These are phyloP conservation scores for Takakia lepidozioides DNA, from an alignment of 225 moss, liverwort and hornwort species.

Conservation along the genomic window DNA sequence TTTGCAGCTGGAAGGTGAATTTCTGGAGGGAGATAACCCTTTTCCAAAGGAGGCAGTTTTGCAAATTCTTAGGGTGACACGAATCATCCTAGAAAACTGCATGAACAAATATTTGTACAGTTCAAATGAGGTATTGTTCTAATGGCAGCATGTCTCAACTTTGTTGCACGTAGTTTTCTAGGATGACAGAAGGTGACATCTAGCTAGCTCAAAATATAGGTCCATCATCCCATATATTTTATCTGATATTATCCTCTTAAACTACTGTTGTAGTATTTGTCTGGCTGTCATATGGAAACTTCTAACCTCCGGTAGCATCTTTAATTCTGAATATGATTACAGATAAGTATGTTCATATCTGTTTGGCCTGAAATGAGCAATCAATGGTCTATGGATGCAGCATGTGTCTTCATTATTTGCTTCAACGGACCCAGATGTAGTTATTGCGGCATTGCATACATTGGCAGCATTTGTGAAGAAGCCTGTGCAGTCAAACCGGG, in stretches of 20 bases:
- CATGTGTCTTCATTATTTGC: constrained; percentile 90
- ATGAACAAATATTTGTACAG: constrained; percentile 81
- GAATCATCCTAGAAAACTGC: constrained; percentile 91
- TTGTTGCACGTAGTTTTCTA: too few species aligned
- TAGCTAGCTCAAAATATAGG: too few species aligned
- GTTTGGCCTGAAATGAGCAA: too few species aligned
- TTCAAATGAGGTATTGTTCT: constrained; percentile 70
- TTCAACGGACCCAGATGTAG: constrained; percentile 89
- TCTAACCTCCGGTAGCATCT: too few species aligned
- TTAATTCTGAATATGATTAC: too few species aligned
- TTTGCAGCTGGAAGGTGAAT: constrained; percentile 82
- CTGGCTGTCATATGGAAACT: too few species aligned
- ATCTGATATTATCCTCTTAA: too few species aligned
- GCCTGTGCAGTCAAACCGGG: constrained; percentile 80
- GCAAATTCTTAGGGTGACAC: constrained; percentile 90
- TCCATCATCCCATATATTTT: too few species aligned
- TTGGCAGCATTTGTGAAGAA: constrained; percentile 97
- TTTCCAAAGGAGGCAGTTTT: constrained; percentile 89
- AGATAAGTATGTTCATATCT: too few species aligned
- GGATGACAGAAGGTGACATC: too few species aligned
- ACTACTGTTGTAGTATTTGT: too few species aligned
- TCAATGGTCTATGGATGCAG: constrained; percentile 73
- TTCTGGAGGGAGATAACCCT: constrained; percentile 55
- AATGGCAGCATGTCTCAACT: too few species aligned
- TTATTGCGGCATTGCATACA: constrained; percentile 87